Base-by-base conservation (phyloP, 176 grass and related monocot species). In the Cymbopogon citratus region DNA sequence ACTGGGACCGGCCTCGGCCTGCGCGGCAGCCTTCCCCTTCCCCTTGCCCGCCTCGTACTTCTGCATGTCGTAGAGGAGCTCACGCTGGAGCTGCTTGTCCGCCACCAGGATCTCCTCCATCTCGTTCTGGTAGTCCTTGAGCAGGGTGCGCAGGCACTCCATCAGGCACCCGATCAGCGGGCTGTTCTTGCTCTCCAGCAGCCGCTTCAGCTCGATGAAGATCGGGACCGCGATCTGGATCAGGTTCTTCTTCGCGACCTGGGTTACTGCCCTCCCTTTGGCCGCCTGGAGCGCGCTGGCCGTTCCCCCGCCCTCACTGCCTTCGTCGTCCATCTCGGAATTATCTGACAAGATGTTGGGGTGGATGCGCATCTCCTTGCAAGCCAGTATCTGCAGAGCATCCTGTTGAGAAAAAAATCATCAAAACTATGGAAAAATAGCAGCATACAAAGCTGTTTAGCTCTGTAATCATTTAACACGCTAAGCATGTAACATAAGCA, bases 331-430 rank as follows among this genome's bases (percentile, higher is more conserved):
- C 75, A 98, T 87, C 56, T 98, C 95, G 11, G 75, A 67, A 27
- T 57, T 75, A 4, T 98, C 95, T 2, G 90, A 67, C 27, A 81
- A 71, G 18, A 89, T 83, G 61, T 52, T 98, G 33, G 92, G 74
- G 81, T 98, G 95, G 92, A 98, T 92, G 80, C 95, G 89, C 92
- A 98, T 91, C 88, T 98, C 95, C 81, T 98, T 98, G 86, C 92
- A 94, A 41, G 90, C 90, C 81, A 94, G 72, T 80, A 98, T 94
- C 80, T 98, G 88, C 69, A 98, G 81, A 87, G 95, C 88, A 73
- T 98, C 92, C 92, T 98, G 90, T 63, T 70, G 52, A 28, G 35
- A 28, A 44, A 57, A 71, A 46, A 29, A 33, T 60, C 48, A 83
- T 63, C 57, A 73, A 3, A 39, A 75, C 18, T 14, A 7, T 9